Base-by-base conservation (phyloP, 2,329 filamentous ascomycete genomes). In the Hypoxylon sp. region DNA sequence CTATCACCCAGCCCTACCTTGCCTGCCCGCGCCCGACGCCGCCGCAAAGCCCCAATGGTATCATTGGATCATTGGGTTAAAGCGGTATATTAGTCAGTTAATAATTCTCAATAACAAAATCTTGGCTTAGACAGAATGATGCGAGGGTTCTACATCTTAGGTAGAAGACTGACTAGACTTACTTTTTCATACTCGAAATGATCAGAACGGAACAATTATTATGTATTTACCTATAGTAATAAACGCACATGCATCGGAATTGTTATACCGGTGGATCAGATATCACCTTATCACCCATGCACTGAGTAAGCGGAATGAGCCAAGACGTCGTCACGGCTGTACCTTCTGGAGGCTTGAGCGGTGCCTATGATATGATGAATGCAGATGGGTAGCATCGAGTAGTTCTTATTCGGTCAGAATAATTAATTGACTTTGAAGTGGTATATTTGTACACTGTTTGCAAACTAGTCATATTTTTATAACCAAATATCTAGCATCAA, bases 391-490 rank as follows among this genome's bases (percentile, higher is more conserved):
- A 46, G 41, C 17, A 19, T 10, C 2, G 17, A 4, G 17, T 9
- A 21, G 11, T 2, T 21, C 7, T 11, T 43, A 43, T 43, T 21
- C 17, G 17, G 17, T 7, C 5, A 9, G 19, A 1, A 43, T 43
- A 21, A 2, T 21, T 3, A 43, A 43, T 46, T 46, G 30, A 34
- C 46, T 46, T 43, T 45, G 36, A 46, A 49, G 2, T 28, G 34
- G 7, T 52, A 14, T 34, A 50, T 51, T 59, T 19, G 11, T 13
- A 34, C 25, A 36, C 43, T 52, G 60, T 7, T 60, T 56, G 50
- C 56, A 6, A 56, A n/a, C 5, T 36, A 61, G 53, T 65, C 56
- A 23, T 61, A 68, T 65, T 52, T 62, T 62, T 14, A 21, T 55
- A 45, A 36, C 19, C 43, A 11, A 53, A 34, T 23, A 58, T 52